Base-by-base conservation (phyloP, 352 stramenopile genomes). In the Phytophthora fragariae region DNA sequence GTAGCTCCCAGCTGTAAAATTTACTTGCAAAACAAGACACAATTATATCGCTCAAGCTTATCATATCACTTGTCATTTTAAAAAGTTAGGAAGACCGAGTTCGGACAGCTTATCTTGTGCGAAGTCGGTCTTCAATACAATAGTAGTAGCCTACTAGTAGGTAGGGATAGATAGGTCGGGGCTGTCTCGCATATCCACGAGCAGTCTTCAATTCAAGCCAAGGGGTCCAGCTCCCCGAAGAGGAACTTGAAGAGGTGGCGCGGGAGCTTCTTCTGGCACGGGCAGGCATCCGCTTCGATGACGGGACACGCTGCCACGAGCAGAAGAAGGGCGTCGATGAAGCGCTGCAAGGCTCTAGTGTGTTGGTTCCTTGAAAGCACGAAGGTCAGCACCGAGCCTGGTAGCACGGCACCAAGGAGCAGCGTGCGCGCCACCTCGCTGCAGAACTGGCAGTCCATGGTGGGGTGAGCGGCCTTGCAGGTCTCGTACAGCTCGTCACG, bases 371-470 rank as follows among this genome's bases (percentile, higher is more conserved):
- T 50, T 1, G 69, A 66, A 27, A 70, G 62, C 62, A 76, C 9
- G 24, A 52, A 57, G 41, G 29, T 65, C 44, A 70, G 62, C 24
- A 70, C 35, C 1, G 62, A 33, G 29, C 69, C 69, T 0, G 69
- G 69, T 52, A 72, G 69, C 29, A 72, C 62, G 29, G 66, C 44
- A 3, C 69, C 69, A 12, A 76, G 62, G 4, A 81, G 58, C 19
- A 84, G 69, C 35, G 57, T 81, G 57, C 76, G 63, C 54, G 69
- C 76, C 57, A 79, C 63, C 17, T 76, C 62, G 33, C 68, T 57
- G 58, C 80, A 83, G 59, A 82, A 87, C 31, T 57, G 47, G 61
- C 80, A 87, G 47, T 59, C 52, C 27, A 47, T 35, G 31, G 60
- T 39, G 12, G 57, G 44, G 56, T 80, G 74, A 21, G 53, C 33